These are phyloP conservation scores for Penicillium sumatraense DNA, from an alignment of 2,329 filamentous ascomycete genomes.

Conservation along the genomic window DNA sequence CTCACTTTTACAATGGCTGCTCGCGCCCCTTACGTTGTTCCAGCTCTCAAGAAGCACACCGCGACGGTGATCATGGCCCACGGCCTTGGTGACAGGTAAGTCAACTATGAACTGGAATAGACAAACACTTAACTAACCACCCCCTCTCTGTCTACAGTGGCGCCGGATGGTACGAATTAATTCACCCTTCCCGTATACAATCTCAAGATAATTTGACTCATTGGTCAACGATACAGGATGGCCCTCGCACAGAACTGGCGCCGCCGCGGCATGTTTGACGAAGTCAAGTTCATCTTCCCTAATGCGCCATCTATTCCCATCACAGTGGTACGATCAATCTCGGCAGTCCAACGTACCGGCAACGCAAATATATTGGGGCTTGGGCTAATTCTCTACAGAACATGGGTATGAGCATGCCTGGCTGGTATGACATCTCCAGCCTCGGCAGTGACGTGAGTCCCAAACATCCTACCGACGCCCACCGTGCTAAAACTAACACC, in stretches of 20 bases:
- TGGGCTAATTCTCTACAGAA: conserved; percentile 57
- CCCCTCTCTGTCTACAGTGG: conserved; percentile 42
- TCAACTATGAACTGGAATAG: neutral
- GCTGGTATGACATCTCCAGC: conserved; percentile 57
- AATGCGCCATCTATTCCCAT: conserved; percentile 87
- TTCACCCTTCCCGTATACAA: neutral
- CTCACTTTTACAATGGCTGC: conserved; percentile 44
- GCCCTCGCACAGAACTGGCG: conserved; percentile 87
- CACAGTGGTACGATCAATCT: conserved; percentile 67
- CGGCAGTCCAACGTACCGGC: too few species aligned
- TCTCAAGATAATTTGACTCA: neutral
- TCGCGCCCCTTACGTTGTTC: conserved; percentile 69
- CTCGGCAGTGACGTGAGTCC: conserved; percentile 47
- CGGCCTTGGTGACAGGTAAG: conserved; percentile 84
- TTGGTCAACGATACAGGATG: conserved; percentile 52
- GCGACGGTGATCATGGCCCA: conserved; percentile 95
- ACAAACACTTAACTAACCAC: conserved; percentile 6
- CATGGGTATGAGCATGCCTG: conserved; percentile 78
- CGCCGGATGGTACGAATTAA: conserved; percentile 47
- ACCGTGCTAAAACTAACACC: neutral
- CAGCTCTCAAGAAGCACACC: conserved; percentile 81
- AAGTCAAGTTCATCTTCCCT: conserved; percentile 93
- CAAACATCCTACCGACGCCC: too few species aligned
- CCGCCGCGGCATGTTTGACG: conserved; percentile 75
- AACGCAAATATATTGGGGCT: neutral